These are phyloP conservation scores for Botrytis pseudocinerea DNA, from an alignment of 2,329 filamentous ascomycete genomes.

Conservation along the genomic window DNA sequence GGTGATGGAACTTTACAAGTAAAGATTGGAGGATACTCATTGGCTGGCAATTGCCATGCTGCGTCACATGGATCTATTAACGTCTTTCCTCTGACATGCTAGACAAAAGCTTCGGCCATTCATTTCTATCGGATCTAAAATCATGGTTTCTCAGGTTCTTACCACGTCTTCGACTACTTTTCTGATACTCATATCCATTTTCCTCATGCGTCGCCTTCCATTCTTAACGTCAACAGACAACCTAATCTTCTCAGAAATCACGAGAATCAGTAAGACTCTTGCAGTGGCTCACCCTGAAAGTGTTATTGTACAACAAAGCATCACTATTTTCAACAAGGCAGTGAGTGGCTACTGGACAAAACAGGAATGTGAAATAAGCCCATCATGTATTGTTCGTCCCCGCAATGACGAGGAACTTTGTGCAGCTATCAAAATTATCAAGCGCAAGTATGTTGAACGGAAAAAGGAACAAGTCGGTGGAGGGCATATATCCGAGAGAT, in stretches of 20 bases:
- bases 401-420: slow-evolving; percentile 22
- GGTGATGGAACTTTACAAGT: background rate
- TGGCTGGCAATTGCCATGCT: background rate
- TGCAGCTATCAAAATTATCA: slow-evolving; percentile 18
- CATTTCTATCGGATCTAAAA: background rate
- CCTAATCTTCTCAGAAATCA: background rate
- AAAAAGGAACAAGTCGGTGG: background rate
- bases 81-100: background rate
- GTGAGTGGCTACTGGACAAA: slow-evolving; percentile 24
- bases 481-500: background rate
- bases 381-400: slow-evolving; percentile 24
- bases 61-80: background rate
- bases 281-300: background rate
- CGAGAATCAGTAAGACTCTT: background rate
- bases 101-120: background rate
- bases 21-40: background rate
- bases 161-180: background rate
- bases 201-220: background rate
- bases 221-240: background rate
- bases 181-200: background rate
- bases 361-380: slow-evolving; percentile 21
- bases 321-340: slow-evolving; percentile 1
- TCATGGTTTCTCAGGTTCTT: background rate
- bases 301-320: background rate
- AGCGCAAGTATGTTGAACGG: slow-evolving; percentile 7